phyloP scores from a whole-genome alignment of 2,329 filamentous ascomycete species.

The Magnaporthiopsis incrustans region DNA sequence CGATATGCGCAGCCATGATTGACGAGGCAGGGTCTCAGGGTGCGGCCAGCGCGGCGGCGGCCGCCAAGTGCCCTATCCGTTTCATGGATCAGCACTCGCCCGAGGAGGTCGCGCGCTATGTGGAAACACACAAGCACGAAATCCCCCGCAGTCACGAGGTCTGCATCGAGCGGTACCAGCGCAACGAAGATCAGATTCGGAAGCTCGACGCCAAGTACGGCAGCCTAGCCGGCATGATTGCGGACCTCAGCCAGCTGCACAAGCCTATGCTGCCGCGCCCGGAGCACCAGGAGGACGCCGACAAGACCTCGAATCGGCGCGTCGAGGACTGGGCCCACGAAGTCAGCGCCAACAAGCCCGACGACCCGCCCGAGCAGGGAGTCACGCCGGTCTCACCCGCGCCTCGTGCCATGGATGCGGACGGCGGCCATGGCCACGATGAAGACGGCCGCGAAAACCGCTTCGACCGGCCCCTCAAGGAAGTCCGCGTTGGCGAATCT shows the following conservation, averaged over 20 bases:
- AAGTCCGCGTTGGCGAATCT: slow-evolving; percentile 87
- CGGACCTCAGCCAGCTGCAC: slow-evolving; percentile 79
- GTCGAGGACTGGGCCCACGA: slow-evolving; percentile 82
- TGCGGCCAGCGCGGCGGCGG: slow-evolving; percentile 39
- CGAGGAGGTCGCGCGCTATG: slow-evolving; percentile 86
- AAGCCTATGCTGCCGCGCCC: slow-evolving; percentile 68
- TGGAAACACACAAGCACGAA: slow-evolving; percentile 92
- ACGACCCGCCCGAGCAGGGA: slow-evolving; percentile 18
- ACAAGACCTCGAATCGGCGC: slow-evolving; percentile 54
- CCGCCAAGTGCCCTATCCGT: slow-evolving; percentile 77
- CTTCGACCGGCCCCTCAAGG: slow-evolving; percentile 79
- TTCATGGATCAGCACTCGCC: slow-evolving; percentile 88
- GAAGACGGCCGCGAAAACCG: slow-evolving; percentile 53
- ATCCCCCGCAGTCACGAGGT: slow-evolving; percentile 89
- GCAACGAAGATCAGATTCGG: slow-evolving; percentile 74
- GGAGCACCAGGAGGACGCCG: slow-evolving; percentile 21
- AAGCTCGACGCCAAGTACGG: slow-evolving; percentile 93
- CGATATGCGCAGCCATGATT: slow-evolving; percentile 56
- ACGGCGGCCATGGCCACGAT: background rate
- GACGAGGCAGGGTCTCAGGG: slow-evolving; percentile 50
- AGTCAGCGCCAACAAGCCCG: slow-evolving; percentile 49
- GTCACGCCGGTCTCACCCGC: slow-evolving; percentile 21
- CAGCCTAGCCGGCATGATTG: slow-evolving; percentile 87
- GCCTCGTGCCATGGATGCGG: background rate
- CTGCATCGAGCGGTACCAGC: slow-evolving; percentile 83